phyloP scores from a whole-genome alignment of 495 filamentous ascomycete species.

The Aspergillus taichungensis region DNA sequence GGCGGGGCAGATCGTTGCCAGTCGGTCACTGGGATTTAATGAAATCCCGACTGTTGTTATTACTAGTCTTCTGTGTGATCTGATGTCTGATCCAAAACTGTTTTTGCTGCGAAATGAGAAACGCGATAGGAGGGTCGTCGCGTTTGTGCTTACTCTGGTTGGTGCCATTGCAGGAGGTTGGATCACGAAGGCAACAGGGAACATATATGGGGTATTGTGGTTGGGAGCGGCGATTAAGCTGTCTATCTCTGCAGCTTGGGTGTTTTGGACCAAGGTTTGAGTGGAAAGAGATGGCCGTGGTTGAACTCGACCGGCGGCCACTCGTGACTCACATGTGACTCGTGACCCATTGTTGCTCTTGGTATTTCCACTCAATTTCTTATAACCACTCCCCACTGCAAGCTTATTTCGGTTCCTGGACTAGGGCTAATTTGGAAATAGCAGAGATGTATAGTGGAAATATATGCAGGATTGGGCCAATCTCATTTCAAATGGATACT shows the following conservation, averaged over 20 bases:
- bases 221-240: conserved; percentile 47
- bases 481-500: too few species aligned
- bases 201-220: conserved; percentile 46
- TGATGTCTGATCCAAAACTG: conserved; percentile 50
- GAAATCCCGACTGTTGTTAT: conserved; percentile 67
- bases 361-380: too few species aligned
- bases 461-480: too few species aligned
- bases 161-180: conserved; percentile 58
- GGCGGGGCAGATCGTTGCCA: conserved; percentile 59
- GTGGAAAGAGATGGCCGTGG: too few species aligned
- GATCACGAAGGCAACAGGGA: conserved; percentile 43
- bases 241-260: conserved; percentile 27
- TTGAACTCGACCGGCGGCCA: too few species aligned
- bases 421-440: too few species aligned
- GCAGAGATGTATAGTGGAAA: too few species aligned
- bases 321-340: too few species aligned
- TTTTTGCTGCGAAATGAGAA: conserved; percentile 51
- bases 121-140: conserved; percentile 49
- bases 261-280: conserved; percentile 19
- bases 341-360: too few species aligned
- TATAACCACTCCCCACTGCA: too few species aligned
- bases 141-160: conserved; percentile 45
- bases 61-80: conserved; percentile 57
- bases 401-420: too few species aligned
- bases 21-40: conserved; percentile 51